A percentile compares a stretch with the other conserved stretches of the same genome.
Conservation (phyloP, 2,329 filamentous ascomycete genomes). For the Epichloe uncinata region DNA sequence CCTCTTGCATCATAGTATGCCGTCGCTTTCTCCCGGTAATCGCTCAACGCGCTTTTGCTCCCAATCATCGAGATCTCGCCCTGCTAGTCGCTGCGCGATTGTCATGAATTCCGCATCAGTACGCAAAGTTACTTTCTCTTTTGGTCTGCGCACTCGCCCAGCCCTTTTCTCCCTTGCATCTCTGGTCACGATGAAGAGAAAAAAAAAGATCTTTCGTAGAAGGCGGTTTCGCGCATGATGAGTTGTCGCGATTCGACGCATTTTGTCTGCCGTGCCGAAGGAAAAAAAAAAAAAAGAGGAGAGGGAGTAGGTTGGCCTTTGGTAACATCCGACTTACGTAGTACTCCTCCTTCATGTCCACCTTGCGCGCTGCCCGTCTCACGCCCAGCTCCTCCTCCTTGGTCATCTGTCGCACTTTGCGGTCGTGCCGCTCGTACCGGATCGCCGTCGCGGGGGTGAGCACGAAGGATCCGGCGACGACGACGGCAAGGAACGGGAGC, state of each 20-base stretch:
- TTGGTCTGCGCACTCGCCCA: background rate
- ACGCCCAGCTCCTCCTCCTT: constrained; percentile 79
- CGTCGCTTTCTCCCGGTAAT: constrained; percentile 80
- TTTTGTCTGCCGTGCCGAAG: background rate
- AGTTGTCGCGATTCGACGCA: background rate
- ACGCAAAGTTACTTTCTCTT: background rate
- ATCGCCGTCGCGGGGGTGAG: constrained; percentile 88
- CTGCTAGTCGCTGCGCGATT: constrained; percentile 31
- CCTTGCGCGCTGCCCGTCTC: constrained; percentile 54
- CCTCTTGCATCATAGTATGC: constrained; percentile 41
- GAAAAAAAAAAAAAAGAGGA: background rate
- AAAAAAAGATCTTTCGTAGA: background rate
- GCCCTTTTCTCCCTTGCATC: background rate
- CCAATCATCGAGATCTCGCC: constrained; percentile 90
- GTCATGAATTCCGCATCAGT: background rate
- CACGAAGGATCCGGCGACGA: constrained; percentile 85
- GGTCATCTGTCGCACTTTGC: constrained; percentile 72
- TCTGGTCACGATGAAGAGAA: background rate
- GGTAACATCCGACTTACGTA: constrained; percentile 45
- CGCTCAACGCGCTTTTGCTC: constrained; percentile 91
- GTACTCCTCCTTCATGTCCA: constrained; percentile 77
- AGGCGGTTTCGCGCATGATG: background rate
- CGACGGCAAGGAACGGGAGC: constrained; percentile 79
- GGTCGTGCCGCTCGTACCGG: constrained; percentile 85
- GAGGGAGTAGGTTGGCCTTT: no score